Evolutionary conservation across 768 basidiomycete species (phyloP).

Genomic region (Cubamyces lactineus): DNA sequence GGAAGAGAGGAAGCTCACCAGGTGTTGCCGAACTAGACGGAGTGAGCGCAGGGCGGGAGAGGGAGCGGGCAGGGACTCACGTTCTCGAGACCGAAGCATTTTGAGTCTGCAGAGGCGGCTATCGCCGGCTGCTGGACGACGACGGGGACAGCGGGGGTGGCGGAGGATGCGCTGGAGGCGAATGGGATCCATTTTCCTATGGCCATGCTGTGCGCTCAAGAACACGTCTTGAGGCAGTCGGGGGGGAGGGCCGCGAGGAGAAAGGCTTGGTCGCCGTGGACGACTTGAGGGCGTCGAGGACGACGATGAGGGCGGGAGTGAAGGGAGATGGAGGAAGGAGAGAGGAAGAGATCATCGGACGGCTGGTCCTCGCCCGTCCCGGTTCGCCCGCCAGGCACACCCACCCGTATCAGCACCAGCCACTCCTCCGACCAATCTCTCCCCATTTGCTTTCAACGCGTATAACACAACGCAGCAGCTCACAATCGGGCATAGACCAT

Average conservation of each 20-base stretch:
- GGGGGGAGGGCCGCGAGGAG: conserved; percentile 4
- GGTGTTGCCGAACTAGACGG: conserved; percentile 87
- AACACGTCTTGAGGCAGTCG: conserved; percentile 4
- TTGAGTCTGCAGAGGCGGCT: conserved; percentile 66
- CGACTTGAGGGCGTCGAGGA: background rate
- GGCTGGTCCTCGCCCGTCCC: background rate
- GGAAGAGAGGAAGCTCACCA: conserved; percentile 57
- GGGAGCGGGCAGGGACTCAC: conserved; percentile 51
- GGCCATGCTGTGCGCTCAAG: conserved; percentile 27
- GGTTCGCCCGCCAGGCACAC: conserved; percentile 6
- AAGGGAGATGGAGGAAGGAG: background rate
- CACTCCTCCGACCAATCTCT: background rate
- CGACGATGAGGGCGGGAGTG: conserved; percentile 1
- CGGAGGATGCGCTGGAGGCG: conserved; percentile 25
- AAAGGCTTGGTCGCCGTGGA: background rate
- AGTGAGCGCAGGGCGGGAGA: conserved; percentile 19
- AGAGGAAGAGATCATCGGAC: background rate
- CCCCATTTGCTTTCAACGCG: background rate
- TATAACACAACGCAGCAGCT: background rate
- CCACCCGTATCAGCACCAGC: background rate
- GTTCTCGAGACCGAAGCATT: conserved; percentile 97
- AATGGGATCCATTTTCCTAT: conserved; percentile 36
- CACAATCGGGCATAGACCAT: background rate
- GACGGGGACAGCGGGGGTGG: conserved; percentile 24
- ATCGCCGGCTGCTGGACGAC: conserved; percentile 27